Conservation (phyloP, 768 basidiomycete species). For the Hypholoma fasciculare region DNA sequence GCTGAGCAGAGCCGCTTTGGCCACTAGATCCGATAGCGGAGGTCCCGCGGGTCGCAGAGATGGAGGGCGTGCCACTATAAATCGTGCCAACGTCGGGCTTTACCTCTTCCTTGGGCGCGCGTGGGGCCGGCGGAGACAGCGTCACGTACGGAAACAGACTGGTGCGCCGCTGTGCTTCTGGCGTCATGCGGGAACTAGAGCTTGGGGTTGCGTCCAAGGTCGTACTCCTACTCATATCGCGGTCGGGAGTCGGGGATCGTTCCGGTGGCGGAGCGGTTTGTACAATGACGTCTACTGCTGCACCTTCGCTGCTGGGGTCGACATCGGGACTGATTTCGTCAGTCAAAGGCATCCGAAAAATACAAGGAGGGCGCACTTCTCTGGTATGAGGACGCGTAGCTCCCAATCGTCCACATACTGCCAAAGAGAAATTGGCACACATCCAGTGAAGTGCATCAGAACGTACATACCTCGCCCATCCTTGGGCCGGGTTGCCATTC, state of each 20-base stretch:
- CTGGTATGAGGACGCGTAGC: background rate
- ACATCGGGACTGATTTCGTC: too few species aligned
- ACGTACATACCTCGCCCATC: background rate
- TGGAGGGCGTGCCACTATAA: background rate
- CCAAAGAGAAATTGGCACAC: too few species aligned
- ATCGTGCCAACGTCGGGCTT: background rate
- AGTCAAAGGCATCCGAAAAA: too few species aligned
- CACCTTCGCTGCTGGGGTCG: too few species aligned
- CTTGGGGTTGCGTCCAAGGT: background rate
- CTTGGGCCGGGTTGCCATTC: slow-evolving; percentile 15
- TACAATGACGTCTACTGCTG: too few species aligned
- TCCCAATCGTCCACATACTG: background rate
- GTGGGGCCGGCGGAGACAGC: slow-evolving; percentile 10
- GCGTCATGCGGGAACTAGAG: background rate
- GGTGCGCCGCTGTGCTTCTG: background rate
- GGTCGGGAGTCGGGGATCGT: too few species aligned
- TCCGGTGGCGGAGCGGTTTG: too few species aligned
- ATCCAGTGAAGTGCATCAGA: background rate
- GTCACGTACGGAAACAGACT: slow-evolving; percentile 16
- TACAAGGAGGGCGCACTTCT: too few species aligned
- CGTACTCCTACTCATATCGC: too few species aligned
- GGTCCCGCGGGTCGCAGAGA: slow-evolving; percentile 1
- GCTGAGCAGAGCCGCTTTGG: background rate
- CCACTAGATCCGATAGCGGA: background rate
- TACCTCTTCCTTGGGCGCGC: background rate